Percentiles rank a stretch among this genome's conserved stretches.
These are phyloP conservation scores for Paspalum notatum DNA, from an alignment of 176 grass and related monocot species.

Conservation along the genomic window DNA sequence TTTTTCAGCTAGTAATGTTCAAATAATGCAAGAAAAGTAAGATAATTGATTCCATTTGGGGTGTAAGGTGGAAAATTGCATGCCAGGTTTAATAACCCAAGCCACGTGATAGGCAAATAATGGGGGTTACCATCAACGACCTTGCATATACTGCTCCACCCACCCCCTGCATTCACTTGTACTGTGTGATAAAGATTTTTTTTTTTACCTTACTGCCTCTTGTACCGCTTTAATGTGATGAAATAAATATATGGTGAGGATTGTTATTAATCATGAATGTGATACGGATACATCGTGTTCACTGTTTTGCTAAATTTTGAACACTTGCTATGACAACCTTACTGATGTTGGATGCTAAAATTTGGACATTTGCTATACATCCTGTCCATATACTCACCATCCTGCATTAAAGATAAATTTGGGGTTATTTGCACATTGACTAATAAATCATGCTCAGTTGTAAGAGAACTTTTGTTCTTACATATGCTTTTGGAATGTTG, in stretches of 20 bases:
- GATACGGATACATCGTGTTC: neutral
- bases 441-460: neutral
- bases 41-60: neutral
- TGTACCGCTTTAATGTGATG: neutral
- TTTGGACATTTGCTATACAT: neutral
- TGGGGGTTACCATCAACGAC: neutral
- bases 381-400: neutral
- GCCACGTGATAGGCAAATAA: constrained; percentile 8
- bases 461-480: constrained; percentile 15
- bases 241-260: neutral
- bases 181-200: neutral
- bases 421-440: neutral
- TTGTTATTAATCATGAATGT: neutral
- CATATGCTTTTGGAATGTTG: constrained; percentile 26
- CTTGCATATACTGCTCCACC: neutral
- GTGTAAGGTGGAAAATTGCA: neutral
- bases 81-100: neutral
- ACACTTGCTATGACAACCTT: neutral
- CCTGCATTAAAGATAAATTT: constrained; percentile 1
- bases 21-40: neutral
- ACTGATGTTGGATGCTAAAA: neutral
- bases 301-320: neutral
- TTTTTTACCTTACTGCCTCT: neutral
- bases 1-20: neutral
- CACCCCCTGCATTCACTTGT: neutral